phyloP scores from a whole-genome alignment of 768 basidiomycete species.

The Cystofilobasidium ferigula region DNA sequence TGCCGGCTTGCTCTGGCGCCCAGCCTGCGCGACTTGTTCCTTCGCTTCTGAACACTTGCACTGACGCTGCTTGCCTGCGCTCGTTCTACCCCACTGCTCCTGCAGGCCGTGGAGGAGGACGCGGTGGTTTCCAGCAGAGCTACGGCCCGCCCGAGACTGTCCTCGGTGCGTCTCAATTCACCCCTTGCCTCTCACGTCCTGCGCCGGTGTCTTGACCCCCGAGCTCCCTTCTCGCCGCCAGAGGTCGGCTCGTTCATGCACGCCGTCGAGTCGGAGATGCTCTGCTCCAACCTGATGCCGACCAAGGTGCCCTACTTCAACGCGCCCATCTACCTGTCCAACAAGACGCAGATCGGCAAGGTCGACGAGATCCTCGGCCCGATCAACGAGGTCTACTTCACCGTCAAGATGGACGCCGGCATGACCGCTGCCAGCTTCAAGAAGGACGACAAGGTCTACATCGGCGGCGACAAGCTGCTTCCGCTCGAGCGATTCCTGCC shows the following conservation, averaged over 20 bases:
- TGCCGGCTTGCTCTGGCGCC: background rate
- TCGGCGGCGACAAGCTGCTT: constrained; percentile 90
- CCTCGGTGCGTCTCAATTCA: constrained; percentile 36
- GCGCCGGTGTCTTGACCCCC: background rate
- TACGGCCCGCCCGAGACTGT: constrained; percentile 44
- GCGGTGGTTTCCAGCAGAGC: constrained; percentile 38
- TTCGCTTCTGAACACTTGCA: background rate
- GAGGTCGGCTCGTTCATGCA: constrained; percentile 89
- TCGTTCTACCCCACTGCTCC: background rate
- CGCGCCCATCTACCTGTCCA: constrained; percentile 92
- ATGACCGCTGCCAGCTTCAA: constrained; percentile 93
- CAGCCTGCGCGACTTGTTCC: background rate
- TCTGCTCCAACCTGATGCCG: constrained; percentile 70
- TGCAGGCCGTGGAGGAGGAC: constrained; percentile 35
- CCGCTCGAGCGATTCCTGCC: constrained; percentile 95
- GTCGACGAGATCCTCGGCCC: constrained; percentile 99
- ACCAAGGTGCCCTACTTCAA: constrained; percentile 99
- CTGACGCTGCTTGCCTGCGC: no score
- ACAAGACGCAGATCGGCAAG: constrained; percentile 91
- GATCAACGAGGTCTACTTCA: constrained; percentile 96
- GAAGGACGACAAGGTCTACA: constrained; percentile 95
- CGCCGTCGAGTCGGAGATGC: constrained; percentile 96
- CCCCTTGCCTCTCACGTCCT: background rate
- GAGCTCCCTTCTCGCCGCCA: constrained; percentile 35
- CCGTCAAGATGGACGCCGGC: constrained; percentile 90